Evolutionary conservation across 2,329 filamentous ascomycete genomes (phyloP), one percentile per base, ranked within the genome.

Genomic region (Pyrenochaeta sp.): DNA sequence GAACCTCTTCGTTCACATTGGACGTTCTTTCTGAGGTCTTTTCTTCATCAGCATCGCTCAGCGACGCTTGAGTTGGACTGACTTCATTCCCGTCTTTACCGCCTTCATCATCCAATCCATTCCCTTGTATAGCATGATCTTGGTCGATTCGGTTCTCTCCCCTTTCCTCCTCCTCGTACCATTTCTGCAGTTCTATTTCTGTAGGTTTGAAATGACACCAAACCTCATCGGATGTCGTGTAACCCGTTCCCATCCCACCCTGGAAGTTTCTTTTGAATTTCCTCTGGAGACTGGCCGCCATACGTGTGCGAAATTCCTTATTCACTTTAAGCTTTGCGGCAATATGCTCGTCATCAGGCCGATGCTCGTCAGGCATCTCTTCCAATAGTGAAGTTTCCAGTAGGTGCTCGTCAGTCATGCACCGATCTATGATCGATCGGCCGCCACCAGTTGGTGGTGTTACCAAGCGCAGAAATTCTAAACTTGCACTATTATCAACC

Each of bases 391-490:
- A 61, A 0, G 72, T 73, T 28, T 74, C 63, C 9, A 85, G 65
- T 2, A 85, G 64, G 9, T 74, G 69, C 59, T 86, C 82, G 41
- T 81, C 75, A 2, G 74, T 74, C 71, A 83, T 81, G 7, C 73
- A 75, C 42, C 74, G 69, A 24, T 74, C 77, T 48, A 81, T 79
- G 44, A 74, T 67, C 4, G 75, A 76, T 40, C 66, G 69, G 3
- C 67, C 66, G 3, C 61, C 57, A 11, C 66, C 66, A 28, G 54
- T 52, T 7, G 50, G 37, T 2, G 60, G 58, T 35, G 85, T 72
- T 2, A 81, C 77, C 7, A 77, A 72, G 30, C 74, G 75, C 4
- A 87, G 73, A 41, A 87, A 87, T 53, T 87, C 84, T 19, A 88
- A 74, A 18, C 77, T 80, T 6, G 83, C 78, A 48, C 81, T 62